phyloP scores from a whole-genome alignment of 1,139 yeast genomes.

The Blastobotrys arbuscula region DNA sequence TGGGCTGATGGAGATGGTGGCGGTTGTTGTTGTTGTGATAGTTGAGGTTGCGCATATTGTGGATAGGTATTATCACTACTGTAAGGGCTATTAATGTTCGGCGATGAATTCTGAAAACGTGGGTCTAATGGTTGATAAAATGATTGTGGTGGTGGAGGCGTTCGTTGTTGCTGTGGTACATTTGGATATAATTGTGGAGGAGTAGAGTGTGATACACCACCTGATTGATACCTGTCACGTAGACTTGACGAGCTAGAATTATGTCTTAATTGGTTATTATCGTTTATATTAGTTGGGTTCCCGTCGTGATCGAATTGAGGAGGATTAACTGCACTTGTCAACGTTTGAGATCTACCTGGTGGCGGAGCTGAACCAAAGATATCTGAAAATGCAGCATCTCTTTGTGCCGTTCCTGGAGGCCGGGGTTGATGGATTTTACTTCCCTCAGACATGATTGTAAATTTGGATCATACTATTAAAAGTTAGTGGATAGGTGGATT shows the following conservation, averaged over 20 bases:
- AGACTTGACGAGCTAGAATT: not conserved
- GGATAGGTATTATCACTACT: not conserved
- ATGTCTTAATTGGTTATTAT: not conserved
- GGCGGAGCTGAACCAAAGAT: constrained; percentile 37
- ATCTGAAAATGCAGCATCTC: constrained; percentile 35
- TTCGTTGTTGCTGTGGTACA: not conserved
- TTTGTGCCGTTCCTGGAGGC: constrained; percentile 21
- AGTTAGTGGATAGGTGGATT: not conserved
- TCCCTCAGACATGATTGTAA: constrained; percentile 12
- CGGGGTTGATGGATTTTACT: constrained; percentile 14
- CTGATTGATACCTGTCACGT: constrained; percentile 17
- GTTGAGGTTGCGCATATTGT: not conserved
- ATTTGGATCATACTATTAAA: constrained; percentile 2
- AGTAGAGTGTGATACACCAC: not conserved
- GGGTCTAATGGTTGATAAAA: not conserved
- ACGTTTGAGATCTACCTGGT: constrained; percentile 28
- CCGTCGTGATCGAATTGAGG: constrained; percentile 3
- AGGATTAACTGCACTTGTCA: constrained; percentile 12
- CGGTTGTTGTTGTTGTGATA: not conserved
- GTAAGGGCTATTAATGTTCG: not conserved
- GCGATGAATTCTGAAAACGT: not conserved
- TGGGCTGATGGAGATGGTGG: not conserved
- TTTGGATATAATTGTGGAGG: no score
- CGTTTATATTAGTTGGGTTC: not conserved
- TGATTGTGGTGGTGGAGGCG: not conserved